These are phyloP conservation scores for Russula sp. DNA, from an alignment of 768 basidiomycete genomes.

Conservation along the genomic window DNA sequence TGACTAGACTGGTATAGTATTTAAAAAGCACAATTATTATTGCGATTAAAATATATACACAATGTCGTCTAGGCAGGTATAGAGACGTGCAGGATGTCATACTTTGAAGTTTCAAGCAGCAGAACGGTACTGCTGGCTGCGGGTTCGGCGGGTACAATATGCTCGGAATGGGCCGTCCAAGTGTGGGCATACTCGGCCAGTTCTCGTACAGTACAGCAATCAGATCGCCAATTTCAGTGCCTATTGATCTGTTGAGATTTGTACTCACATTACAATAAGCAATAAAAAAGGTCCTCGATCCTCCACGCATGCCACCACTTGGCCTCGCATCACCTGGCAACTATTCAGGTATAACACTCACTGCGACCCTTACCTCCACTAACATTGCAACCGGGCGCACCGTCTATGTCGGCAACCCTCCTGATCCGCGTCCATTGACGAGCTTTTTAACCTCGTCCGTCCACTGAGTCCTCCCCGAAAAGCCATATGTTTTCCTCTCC, in stretches of 20 bases:
- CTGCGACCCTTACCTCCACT: constrained; percentile 56
- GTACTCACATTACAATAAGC: background rate
- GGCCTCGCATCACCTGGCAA: constrained; percentile 61
- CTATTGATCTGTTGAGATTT: constrained; percentile 11
- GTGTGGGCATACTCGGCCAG: constrained; percentile 58
- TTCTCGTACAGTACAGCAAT: constrained; percentile 65
- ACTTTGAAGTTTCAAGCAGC: too few species aligned
- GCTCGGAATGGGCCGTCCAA: constrained; percentile 74
- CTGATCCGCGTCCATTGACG: constrained; percentile 92
- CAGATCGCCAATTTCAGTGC: constrained; percentile 62
- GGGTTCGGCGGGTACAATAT: constrained; percentile 66
- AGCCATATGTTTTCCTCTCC: constrained; percentile 95
- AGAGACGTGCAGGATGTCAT: too few species aligned
- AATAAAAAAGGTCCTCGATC: constrained; percentile 36
- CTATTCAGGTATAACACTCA: constrained; percentile 73
- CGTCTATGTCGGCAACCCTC: constrained; percentile 95
- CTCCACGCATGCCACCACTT: constrained; percentile 58
- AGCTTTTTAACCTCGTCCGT: constrained; percentile 93
- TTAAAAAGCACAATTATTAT: constrained; percentile 12
- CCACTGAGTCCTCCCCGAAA: constrained; percentile 89
- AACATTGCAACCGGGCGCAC: constrained; percentile 71
- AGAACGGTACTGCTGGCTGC: constrained; percentile 39
- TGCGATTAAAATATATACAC: constrained; percentile 31
- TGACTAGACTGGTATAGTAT: constrained; percentile 11
- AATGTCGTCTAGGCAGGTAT: constrained; percentile 14